Base-by-base conservation (phyloP, 805 yeast genomes). In the Metschnikowia baotianmanensis region DNA sequence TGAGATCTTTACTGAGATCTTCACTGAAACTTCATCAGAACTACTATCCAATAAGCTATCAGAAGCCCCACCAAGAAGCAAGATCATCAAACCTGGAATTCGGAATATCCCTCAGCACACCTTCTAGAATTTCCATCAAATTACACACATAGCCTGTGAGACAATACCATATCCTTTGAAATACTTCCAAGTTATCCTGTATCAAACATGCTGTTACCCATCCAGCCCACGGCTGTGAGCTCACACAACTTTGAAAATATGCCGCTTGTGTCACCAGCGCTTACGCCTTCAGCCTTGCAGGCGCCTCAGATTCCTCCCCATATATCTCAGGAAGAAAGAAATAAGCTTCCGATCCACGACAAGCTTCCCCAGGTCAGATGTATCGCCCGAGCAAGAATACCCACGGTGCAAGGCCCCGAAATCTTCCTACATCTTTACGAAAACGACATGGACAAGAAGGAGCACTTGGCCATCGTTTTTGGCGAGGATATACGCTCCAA, bases 401-500 rank as follows among this genome's bases (percentile, higher is more conserved):
- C 99, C 36, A 93, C 99, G 3, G 89, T 96, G 1, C 81, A 82
- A 39, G 98, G 97, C 3, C 89, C 95, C 1, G 99, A 93, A 58
- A 89, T 91, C 37, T 93, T 89, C 55, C 69, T 93, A 41, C 99
- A 93, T 65, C 64, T 93, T 25, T 93, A 93, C 64, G 74, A 84
- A 34, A 93, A 93, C 59, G 80, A 88, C 57, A 66, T 83, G 40
- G 99, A 93, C 63, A 72, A 80, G 36, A 93, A 93, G 61, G 99
- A 93, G 63, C 99, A 93, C 64, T 67, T 93, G 55, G 99, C 99
- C 5, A 91, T 93, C 44, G 99, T 93, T 4, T 91, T 93, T 66
- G 97, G 98, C 8, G 96, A 88, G 56, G 84, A 85, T 51, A 83
- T 93, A 38, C 74, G 96, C 50, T 87, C 96, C 2, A 73, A 76